Evolutionary conservation across 1,139 yeast species (phyloP), one percentile per base, ranked within the genome.

Genomic region (Eremothecium coryli): DNA sequence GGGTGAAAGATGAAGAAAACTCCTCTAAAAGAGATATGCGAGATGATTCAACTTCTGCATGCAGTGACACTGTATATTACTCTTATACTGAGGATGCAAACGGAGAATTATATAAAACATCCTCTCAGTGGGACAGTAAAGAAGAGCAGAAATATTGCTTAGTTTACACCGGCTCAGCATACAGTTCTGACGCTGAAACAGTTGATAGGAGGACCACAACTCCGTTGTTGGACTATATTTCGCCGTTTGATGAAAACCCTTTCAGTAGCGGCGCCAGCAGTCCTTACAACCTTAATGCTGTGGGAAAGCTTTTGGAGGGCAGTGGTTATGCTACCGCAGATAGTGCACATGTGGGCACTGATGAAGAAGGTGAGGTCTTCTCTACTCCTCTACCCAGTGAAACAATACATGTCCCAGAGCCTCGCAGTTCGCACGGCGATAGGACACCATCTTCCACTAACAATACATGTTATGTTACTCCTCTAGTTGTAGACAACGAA

Each of bases 181-280:
- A 40, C 24, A 36, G 39, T 23, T 11, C 25, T 3, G 32, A 36
- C 7, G 24, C 29, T 12, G 37, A 35, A 4, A 32, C 22, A 32
- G 26, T 20, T 8, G 22, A 8, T 20, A 10, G 10, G 7, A 10
- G 10, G 22, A 20, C 7, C 10, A 7, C 22, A 16, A 2, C 11
- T 29, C 23, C 14, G 14, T 13, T 16, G 14, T 18, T 14, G 11
- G 35, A 30, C 6, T 39, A 39, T 29, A 14, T 36, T 13, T 33
- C 43, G 14, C 34, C 41, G 5, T 39, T 39, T 31, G 20, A 23
- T n/a, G 33, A 13, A 10, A 31, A 38, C 29, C 43, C 43, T 13
- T 17, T 27, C 14, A 18, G 12, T 11, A 21, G 21, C 22, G 22
- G 21, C 22, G 22, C 7, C 13, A 23, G 27, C 9, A 27, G 7